Evolutionary conservation across 495 filamentous ascomycete species (phyloP).

Genomic region (Penicillium fimorum): DNA sequence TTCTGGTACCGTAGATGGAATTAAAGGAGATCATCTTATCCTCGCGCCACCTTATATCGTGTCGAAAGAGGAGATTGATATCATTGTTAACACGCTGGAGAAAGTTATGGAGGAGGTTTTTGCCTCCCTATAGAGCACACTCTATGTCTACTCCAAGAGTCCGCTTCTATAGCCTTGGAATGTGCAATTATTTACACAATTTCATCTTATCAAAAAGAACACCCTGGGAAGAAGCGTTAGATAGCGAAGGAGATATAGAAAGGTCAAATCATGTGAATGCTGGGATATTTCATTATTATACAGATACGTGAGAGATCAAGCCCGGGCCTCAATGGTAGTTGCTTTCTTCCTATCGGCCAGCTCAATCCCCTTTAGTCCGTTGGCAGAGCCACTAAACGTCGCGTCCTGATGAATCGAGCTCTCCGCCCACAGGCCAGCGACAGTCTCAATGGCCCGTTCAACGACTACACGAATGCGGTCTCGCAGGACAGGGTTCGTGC

Average conservation of each 20-base stretch:
- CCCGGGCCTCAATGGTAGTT: conserved; percentile 29
- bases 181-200: background rate
- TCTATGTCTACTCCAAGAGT: background rate
- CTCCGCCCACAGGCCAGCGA: conserved; percentile 68
- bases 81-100: conserved; percentile 49
- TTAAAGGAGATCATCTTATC: conserved; percentile 71
- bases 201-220: conserved; percentile 2
- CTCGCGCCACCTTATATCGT: conserved; percentile 74
- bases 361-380: conserved; percentile 14
- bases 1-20: conserved; percentile 64
- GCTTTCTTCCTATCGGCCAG: conserved; percentile 19
- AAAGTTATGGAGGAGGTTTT: conserved; percentile 38
- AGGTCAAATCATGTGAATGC: conserved; percentile 9
- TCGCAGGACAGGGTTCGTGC: conserved; percentile 65
- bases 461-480: conserved; percentile 85
- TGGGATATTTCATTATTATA: conserved; percentile 23
- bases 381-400: conserved; percentile 22
- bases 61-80: conserved; percentile 58
- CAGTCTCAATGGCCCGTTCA: conserved; percentile 87
- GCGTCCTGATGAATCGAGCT: conserved; percentile 25
- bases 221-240: background rate
- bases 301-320: conserved; percentile 21
- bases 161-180: background rate
- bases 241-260: background rate
- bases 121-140: conserved; percentile 13